Base-by-base conservation (phyloP, 2,329 filamentous ascomycete species). In the Waltergamsia citrina region DNA sequence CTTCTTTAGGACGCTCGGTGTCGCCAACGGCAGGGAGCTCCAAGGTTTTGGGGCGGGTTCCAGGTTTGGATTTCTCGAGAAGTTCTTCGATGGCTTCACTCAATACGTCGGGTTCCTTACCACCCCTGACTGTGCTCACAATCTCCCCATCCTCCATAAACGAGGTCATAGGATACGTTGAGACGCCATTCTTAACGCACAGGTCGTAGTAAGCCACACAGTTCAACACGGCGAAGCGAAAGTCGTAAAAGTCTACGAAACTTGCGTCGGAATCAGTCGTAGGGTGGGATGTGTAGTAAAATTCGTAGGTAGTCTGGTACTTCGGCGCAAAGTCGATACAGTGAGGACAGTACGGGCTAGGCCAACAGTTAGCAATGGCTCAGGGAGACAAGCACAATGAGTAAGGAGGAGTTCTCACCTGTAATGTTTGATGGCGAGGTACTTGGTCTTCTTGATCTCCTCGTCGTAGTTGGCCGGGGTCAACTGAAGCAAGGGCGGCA, bases 221-320 rank as follows among this genome's bases (percentile, higher is more conserved):
- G 60, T 98, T 86, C 43, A 98, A 62, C 38, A 73, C 76, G 20
- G 73, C 90, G 51, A 98, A 95, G 47, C 84, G 78, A 57, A 94
- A 90, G 58, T 90, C 78, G 60, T 96, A 96, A 56, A 78, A 92
- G 35, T 79, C 69, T 21, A 79, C 78, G 51, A 95, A 95, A 19
- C 61, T 59, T 26, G 69, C 61, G 60, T 74, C 42, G 54, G 66
- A 47, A 61, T 71, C 60, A 62, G 72, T 45, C 56, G 64, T 47
- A 12, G 82, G 81, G 48, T 86, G 80, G 24, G 85, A 92, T 24
- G 88, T 95, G 63, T 85, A 66, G 64, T 95, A 98, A 59, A 80
- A 95, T 62, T 98, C 92, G 67, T 96, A 94, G 11, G 90, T 59
- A 5, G 88, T 95, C 60, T 96, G 87, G 68, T 78, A 95, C 33